Evolutionary conservation across 805 yeast genomes (phyloP), one percentile per base, ranked within the genome.

Genomic region (Barnettozyma wickerhamii): DNA sequence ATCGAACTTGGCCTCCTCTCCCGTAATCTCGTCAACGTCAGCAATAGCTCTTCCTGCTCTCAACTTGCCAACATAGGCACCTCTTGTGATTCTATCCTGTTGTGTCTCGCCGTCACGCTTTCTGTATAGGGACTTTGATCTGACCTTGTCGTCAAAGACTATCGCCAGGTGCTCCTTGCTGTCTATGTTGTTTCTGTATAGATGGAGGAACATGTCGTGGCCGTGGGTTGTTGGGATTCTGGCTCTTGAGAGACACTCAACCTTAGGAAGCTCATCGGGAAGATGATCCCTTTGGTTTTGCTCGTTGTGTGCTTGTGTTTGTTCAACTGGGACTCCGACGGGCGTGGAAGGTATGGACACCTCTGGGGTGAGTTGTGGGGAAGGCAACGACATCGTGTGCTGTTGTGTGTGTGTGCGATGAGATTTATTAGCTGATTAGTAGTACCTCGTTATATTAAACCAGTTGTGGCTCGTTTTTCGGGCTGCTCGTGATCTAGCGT

Each of bases 191-290:
- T 93, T 93, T 35, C 84, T 73, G 64, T 93, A 93, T 27, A 93
- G 64, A 65, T 93, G 99, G 41, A 93, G 68, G 54, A 89, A 93
- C 38, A 91, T 89, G 58, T 93, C 99, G 2, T 95, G 89, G 4
- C 97, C 98, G 40, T 81, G 80, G 1, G 95, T 89, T 4, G 99
- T 93, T 37, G 99, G 99, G 41, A 93, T 91, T 45, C 99, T 71
- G 3, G 99, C 99, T 40, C 99, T 71, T 5, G 96, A 96, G 38
- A 88, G 75, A 62, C 99, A 93, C 54, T 75, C 74, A 10, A 93
- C 98, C 19, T 60, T 52, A 2, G 98, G 98, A 46, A 91, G 66
- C 15, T 43, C 53, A 34, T 68, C 75, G 6, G 81, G 82, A 12
- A 79, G 62, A 23, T 66, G 69, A 30, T 56, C 46, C 52, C 72